These are phyloP conservation scores for Dioscorea dumetorum DNA, from an alignment of 106 monocot species.

Conservation along the genomic window DNA sequence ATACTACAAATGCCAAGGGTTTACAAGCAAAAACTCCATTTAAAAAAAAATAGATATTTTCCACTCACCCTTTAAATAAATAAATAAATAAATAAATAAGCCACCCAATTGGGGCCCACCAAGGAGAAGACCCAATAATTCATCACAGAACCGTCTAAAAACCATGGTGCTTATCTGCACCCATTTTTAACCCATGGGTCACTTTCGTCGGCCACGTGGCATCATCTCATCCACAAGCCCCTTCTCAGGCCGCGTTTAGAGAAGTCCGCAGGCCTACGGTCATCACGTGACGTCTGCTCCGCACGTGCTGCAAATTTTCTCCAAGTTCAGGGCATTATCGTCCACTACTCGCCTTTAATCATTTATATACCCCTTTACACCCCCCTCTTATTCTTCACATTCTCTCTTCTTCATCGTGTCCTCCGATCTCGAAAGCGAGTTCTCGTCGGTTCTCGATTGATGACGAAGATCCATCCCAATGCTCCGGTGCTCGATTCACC, in stretches of 20 bases:
- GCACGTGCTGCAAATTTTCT: neutral
- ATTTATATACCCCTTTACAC: neutral
- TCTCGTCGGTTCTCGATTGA: slow-evolving; percentile 14
- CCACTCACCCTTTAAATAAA: neutral
- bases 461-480: slow-evolving; percentile 64
- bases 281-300: neutral
- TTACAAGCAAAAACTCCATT: neutral
- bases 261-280: neutral
- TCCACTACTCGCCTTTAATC: neutral
- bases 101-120: neutral
- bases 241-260: neutral
- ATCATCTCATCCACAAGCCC: neutral
- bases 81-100: no score
- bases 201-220: neutral
- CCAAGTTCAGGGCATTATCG: neutral
- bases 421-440: neutral
- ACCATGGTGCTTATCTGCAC: neutral
- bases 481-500: neutral
- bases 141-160: neutral
- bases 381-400: neutral
- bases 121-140: neutral
- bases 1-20: neutral
- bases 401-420: neutral
- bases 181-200: neutral
- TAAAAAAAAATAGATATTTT: neutral